Evolutionary conservation across 2,329 filamentous ascomycete species (phyloP).

Genomic region (Myriosclerotinia scirpicola): DNA sequence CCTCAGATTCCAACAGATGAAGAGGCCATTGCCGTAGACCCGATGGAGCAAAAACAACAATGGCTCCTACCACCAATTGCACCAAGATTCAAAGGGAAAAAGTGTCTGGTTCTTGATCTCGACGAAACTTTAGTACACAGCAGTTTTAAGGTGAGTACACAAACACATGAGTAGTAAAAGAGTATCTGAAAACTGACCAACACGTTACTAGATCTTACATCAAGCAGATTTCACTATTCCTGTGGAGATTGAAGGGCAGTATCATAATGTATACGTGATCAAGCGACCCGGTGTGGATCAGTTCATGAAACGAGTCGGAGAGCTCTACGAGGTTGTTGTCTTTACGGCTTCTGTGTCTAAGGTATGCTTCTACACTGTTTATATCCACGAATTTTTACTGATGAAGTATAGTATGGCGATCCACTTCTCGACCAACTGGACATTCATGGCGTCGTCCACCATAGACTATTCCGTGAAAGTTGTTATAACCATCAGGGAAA

Average conservation of each 20-base stretch:
- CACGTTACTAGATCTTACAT: slow-evolving; percentile 72
- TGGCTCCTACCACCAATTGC: slow-evolving; percentile 75
- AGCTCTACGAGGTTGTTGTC: slow-evolving; percentile 97
- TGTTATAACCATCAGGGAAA: slow-evolving; percentile 99
- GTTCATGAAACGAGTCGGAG: slow-evolving; percentile 98
- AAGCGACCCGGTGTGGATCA: slow-evolving; percentile 98
- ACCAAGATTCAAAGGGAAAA: slow-evolving; percentile 79
- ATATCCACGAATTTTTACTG: slow-evolving; percentile 16
- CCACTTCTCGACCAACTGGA: slow-evolving; percentile 94
- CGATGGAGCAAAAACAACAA: slow-evolving; percentile 39
- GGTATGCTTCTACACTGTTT: slow-evolving; percentile 50
- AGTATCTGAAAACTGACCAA: slow-evolving; percentile 19
- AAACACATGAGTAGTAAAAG: slow-evolving; percentile 3
- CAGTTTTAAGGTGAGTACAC: slow-evolving; percentile 81
- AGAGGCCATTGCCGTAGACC: slow-evolving; percentile 30
- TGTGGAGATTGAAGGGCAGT: slow-evolving; percentile 97
- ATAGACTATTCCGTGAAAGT: slow-evolving; percentile 94
- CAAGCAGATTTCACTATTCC: slow-evolving; percentile 99
- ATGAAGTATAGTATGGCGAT: slow-evolving; percentile 74
- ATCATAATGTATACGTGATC: slow-evolving; percentile 99
- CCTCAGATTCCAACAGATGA: slow-evolving; percentile 36
- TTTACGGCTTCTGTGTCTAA: slow-evolving; percentile 99
- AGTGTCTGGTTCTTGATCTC: slow-evolving; percentile 91
- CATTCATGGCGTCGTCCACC: slow-evolving; percentile 95
- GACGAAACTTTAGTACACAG: slow-evolving; percentile 98